Percentiles rank a stretch among this genome's conserved stretches.
Evolutionary conservation across 768 basidiomycete genomes (phyloP).

Genomic region (Suillus placidus): DNA sequence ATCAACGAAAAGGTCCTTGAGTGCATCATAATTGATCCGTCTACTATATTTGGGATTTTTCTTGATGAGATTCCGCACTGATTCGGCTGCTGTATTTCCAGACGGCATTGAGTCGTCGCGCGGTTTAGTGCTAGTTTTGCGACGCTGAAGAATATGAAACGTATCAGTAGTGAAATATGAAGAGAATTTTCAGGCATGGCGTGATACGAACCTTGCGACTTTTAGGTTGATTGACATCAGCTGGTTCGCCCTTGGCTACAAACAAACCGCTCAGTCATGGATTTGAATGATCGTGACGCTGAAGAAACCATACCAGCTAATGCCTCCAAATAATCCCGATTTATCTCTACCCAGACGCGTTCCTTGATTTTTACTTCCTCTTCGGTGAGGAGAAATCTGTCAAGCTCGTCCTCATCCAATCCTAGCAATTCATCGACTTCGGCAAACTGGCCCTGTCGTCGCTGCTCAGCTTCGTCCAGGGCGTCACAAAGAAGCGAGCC

Average conservation of each 20-base stretch:
- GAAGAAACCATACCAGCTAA: slow-evolving; percentile 58
- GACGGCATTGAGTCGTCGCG: slow-evolving; percentile 70
- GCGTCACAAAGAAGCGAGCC: slow-evolving; percentile 61
- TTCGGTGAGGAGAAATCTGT: slow-evolving; percentile 73
- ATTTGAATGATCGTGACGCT: slow-evolving; percentile 3
- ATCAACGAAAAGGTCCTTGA: slow-evolving; percentile 75
- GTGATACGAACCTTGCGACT: slow-evolving; percentile 79
- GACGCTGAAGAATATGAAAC: slow-evolving; percentile 49
- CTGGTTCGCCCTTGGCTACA: slow-evolving; percentile 69
- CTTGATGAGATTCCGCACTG: slow-evolving; percentile 59
- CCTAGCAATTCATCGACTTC: slow-evolving; percentile 65
- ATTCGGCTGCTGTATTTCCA: slow-evolving; percentile 37
- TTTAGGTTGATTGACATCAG: slow-evolving; percentile 50
- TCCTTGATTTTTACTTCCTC: slow-evolving; percentile 87
- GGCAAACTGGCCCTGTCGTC: slow-evolving; percentile 55
- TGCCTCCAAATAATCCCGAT: slow-evolving; percentile 86
- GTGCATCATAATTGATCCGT: slow-evolving; percentile 91
- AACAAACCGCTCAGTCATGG: slow-evolving; percentile 48
- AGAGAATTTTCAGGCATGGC: slow-evolving; percentile 30
- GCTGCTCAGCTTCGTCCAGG: slow-evolving; percentile 67
- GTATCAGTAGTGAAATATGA: slow-evolving; percentile 12
- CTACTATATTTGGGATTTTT: slow-evolving; percentile 89
- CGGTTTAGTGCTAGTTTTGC: slow-evolving; percentile 65
- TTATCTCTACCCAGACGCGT: slow-evolving; percentile 92
- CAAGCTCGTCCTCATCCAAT: slow-evolving; percentile 90